Percentiles rank a stretch among this genome's conserved stretches.
These are phyloP conservation scores for Trichophyton simii DNA, from an alignment of 2,329 filamentous ascomycete species.

Conservation along the genomic window DNA sequence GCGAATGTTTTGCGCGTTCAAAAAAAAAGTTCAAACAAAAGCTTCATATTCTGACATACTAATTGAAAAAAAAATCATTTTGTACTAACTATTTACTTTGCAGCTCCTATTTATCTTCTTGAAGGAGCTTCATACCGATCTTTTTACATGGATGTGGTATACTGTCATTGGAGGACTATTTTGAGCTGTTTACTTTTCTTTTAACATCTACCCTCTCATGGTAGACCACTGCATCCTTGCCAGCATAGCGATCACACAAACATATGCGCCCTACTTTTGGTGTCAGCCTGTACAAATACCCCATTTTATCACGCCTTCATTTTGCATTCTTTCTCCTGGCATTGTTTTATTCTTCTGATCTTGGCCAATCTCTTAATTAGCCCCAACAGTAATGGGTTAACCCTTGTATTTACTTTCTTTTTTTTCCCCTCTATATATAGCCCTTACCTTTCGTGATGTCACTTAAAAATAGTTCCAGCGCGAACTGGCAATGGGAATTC, in stretches of 20 bases:
- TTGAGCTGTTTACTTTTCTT: neutral
- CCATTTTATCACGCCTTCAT: neutral
- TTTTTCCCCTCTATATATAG: neutral
- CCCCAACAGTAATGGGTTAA: neutral
- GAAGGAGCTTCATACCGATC: neutral
- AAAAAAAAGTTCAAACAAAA: neutral
- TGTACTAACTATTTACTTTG: neutral
- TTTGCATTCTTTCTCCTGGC: neutral
- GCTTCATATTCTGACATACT: neutral
- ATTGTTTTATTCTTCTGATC: neutral
- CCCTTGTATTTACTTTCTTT: neutral
- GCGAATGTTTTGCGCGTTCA: neutral
- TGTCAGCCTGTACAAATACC: constrained; percentile 2
- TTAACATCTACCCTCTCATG: neutral
- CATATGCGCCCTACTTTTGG: neutral
- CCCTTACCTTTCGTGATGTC: neutral
- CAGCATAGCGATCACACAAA: constrained; percentile 1
- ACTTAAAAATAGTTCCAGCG: neutral
- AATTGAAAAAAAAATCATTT: neutral
- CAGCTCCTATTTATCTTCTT: neutral
- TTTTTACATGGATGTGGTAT: neutral
- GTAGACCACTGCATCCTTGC: neutral
- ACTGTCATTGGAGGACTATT: neutral
- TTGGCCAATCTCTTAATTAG: neutral
- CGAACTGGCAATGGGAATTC: neutral